Percentiles rank a stretch among this genome's conserved stretches.
These are phyloP conservation scores for Brasilioporus rufonigricans DNA, from an alignment of 768 basidiomycete genomes.

Conservation along the genomic window DNA sequence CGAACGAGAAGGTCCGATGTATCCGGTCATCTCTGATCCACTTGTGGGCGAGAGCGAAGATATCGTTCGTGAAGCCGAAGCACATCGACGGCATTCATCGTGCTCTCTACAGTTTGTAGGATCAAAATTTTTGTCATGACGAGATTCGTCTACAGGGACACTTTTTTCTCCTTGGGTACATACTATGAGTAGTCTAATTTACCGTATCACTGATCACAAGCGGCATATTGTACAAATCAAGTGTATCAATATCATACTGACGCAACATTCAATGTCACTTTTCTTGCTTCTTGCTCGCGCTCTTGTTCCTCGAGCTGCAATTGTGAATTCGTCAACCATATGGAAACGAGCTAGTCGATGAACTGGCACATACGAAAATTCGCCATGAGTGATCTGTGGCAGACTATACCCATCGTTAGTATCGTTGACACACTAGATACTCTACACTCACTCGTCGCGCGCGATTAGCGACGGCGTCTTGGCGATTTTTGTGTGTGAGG, in stretches of 20 bases:
- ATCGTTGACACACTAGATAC: too few species aligned
- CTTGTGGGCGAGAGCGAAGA: slow-evolving; percentile 13
- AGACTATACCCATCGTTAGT: slow-evolving; percentile 10
- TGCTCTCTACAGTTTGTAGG: background rate
- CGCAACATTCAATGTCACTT: slow-evolving; percentile 6
- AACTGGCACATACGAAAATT: slow-evolving; percentile 21
- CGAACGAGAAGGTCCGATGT: slow-evolving; percentile 1
- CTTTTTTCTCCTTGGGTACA: background rate
- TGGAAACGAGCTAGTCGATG: background rate
- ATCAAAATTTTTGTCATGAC: background rate
- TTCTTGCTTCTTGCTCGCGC: slow-evolving; percentile 21
- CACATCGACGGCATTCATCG: background rate
- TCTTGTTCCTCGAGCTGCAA: slow-evolving; percentile 29
- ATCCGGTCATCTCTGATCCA: slow-evolving; percentile 11
- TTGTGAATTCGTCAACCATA: background rate
- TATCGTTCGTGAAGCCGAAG: slow-evolving; percentile 9
- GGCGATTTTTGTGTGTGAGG: slow-evolving; percentile 51
- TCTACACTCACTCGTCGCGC: slow-evolving; percentile 24
- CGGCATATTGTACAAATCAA: background rate
- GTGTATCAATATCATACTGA: background rate
- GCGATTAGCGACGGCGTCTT: slow-evolving; percentile 41
- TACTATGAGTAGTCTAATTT: background rate
- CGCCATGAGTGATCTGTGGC: slow-evolving; percentile 29
- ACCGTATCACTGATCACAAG: background rate
- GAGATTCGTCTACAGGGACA: background rate